Conservation (phyloP, 768 basidiomycete genomes). For the Leccinum barrowsii region DNA sequence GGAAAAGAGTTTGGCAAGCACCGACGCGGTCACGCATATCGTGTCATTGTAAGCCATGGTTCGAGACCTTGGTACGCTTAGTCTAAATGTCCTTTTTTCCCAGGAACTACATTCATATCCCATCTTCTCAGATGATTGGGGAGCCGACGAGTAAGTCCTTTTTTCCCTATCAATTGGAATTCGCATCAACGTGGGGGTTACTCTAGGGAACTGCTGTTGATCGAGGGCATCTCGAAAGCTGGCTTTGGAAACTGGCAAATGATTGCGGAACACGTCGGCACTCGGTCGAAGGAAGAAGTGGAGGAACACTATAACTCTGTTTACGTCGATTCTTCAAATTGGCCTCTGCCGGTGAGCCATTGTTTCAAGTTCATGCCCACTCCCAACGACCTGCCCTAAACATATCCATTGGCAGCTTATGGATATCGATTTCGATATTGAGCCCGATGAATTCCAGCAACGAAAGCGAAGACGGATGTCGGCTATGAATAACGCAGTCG, state of each 20-base stretch:
- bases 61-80: not conserved
- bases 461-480: conserved; percentile 88
- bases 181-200: conserved; percentile 2
- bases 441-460: conserved; percentile 81
- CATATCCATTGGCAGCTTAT: conserved; percentile 20
- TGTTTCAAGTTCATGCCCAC: not conserved
- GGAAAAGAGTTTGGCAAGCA: conserved; percentile 89
- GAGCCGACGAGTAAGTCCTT: conserved; percentile 84
- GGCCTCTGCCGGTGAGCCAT: conserved; percentile 74
- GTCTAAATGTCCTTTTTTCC: conserved; percentile 1
- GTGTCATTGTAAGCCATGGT: conserved; percentile 67
- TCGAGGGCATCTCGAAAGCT: conserved; percentile 83
- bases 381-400: conserved; percentile 1
- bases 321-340: conserved; percentile 74
- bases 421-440: conserved; percentile 66
- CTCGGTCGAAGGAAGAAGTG: conserved; percentile 89
- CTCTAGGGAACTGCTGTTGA: conserved; percentile 76
- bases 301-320: conserved; percentile 82
- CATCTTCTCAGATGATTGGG: conserved; percentile 94
- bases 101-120: conserved; percentile 97
- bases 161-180: not conserved
- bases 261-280: conserved; percentile 92
- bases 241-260: conserved; percentile 97
- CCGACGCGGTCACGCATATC: conserved; percentile 83
- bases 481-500: conserved; percentile 59